These are phyloP conservation scores for Cyclotella atomus DNA, from an alignment of 108 stramenopile genomes.

Conservation along the genomic window DNA sequence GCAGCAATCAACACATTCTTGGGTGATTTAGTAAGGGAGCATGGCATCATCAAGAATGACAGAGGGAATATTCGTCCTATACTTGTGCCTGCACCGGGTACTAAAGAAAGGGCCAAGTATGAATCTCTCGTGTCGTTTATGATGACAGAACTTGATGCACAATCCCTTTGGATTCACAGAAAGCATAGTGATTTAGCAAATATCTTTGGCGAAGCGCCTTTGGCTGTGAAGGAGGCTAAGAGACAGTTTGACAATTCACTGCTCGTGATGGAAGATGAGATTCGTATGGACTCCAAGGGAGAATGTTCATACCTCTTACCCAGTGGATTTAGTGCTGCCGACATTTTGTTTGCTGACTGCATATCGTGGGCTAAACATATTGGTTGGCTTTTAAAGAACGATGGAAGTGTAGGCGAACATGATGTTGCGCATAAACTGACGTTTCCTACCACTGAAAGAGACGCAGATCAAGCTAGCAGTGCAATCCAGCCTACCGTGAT, in stretches of 20 bases:
- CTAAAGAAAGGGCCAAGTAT: conserved; percentile 63
- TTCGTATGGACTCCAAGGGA: conserved; percentile 11
- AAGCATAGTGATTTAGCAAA: conserved; percentile 68
- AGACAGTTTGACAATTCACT: conserved; percentile 61
- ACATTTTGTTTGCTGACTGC: conserved; percentile 77
- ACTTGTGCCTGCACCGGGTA: conserved; percentile 72
- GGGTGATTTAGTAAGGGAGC: conserved; percentile 60
- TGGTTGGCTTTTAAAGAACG: conserved; percentile 64
- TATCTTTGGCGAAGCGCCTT: conserved; percentile 61
- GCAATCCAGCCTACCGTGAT: conserved; percentile 7
- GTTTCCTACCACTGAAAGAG: neutral
- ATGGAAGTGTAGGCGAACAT: neutral
- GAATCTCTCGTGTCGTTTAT: conserved; percentile 66
- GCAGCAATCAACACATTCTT: conserved; percentile 81
- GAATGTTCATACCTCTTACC: conserved; percentile 37
- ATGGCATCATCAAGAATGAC: neutral
- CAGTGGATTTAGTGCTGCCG: conserved; percentile 67
- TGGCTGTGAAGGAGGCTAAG: conserved; percentile 65
- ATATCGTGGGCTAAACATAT: conserved; percentile 73
- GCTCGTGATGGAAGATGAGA: conserved; percentile 39
- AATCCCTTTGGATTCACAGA: conserved; percentile 78
- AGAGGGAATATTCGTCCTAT: neutral
- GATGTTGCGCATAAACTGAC: neutral
- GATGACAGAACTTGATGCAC: conserved; percentile 73
- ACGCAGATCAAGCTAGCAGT: neutral